These are phyloP conservation scores for Zalerion maritima DNA, from an alignment of 495 filamentous ascomycete genomes.

Conservation along the genomic window DNA sequence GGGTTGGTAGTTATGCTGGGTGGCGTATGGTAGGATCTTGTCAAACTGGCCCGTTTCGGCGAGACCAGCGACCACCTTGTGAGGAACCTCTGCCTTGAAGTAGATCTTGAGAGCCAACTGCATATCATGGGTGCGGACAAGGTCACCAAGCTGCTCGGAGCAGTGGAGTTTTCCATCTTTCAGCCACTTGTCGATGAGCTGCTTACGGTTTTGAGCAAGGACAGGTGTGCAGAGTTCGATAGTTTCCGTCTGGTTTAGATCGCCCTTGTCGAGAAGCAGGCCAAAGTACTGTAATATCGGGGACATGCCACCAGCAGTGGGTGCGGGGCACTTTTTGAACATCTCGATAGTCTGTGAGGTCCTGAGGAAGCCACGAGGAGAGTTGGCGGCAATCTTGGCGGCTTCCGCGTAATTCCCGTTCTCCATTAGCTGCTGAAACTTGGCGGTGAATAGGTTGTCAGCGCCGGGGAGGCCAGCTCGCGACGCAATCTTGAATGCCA, in stretches of 20 bases:
- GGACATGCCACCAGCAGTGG: conserved; percentile 63
- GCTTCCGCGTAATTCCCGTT: conserved; percentile 70
- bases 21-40: conserved; percentile 81
- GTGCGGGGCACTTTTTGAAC: conserved; percentile 72
- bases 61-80: conserved; percentile 88
- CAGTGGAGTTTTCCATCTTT: conserved; percentile 87
- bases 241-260: conserved; percentile 82
- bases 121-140: conserved; percentile 78
- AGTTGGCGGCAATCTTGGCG: conserved; percentile 91
- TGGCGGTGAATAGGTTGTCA: conserved; percentile 83
- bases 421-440: conserved; percentile 73
- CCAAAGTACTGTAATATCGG: conserved; percentile 96
- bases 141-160: conserved; percentile 91
- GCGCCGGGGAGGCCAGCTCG: conserved; percentile 86
- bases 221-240: conserved; percentile 88
- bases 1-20: conserved; percentile 68
- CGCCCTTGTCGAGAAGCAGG: conserved; percentile 88
- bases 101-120: conserved; percentile 76
- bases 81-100: conserved; percentile 66
- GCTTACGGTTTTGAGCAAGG: conserved; percentile 82
- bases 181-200: conserved; percentile 95
- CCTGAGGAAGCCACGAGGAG: conserved; percentile 85
- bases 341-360: conserved; percentile 86
- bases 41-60: conserved; percentile 95
- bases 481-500: conserved; percentile 92